Base-by-base conservation (phyloP, 2,329 filamentous ascomycete genomes). In the Trichoderma afroharzianum region DNA sequence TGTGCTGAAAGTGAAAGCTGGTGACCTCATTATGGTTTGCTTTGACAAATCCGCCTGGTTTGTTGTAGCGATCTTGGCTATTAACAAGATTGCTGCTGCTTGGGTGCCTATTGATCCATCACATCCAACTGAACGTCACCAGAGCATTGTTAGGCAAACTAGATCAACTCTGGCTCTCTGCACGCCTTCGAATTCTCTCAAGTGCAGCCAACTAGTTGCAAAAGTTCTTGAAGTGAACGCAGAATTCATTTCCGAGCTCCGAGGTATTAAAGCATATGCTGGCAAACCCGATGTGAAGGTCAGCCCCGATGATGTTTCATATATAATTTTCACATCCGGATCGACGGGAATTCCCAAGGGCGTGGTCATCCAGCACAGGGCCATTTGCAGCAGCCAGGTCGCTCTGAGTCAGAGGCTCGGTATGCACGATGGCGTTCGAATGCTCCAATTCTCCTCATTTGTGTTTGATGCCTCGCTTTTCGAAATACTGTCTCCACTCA, bases 321-420 rank as follows among this genome's bases (percentile, higher is more conserved):
- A 76, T 28, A 82, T 86, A 73, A 83, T 87, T 76, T 87, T 86
- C 74, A 87, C 85, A 21, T 86, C 85, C 9, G 85, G 85, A 15
- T 86, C 83, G 21, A 87, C 85, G 1, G 85, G 85, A 4, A 77
- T 78, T 21, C 85, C 85, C 2, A 87, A 86, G 77, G 85, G 73
- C 18, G 63, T 76, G n/a, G 59, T 66, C 15, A 69, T 69, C 5
- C 55, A 69, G 11, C 66, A 69, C 11, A n/a, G 53, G 3, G 72
- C 70, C 8, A 66, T 63, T n/a, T 68, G 61, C 8, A 63, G 39
- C 43, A 33, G 33, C 11, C 21, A 63, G 18, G 21, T 33, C 30
- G 26, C 61, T 4, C 12, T 50, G 6, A 24, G 43, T 24, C 26
- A 68, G 32, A 47, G 58, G 2, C 30, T 71, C 6, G 47, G 59